Evolutionary conservation across 495 filamentous ascomycete genomes (phyloP).

Genomic region (Hypoxylon intermedium): DNA sequence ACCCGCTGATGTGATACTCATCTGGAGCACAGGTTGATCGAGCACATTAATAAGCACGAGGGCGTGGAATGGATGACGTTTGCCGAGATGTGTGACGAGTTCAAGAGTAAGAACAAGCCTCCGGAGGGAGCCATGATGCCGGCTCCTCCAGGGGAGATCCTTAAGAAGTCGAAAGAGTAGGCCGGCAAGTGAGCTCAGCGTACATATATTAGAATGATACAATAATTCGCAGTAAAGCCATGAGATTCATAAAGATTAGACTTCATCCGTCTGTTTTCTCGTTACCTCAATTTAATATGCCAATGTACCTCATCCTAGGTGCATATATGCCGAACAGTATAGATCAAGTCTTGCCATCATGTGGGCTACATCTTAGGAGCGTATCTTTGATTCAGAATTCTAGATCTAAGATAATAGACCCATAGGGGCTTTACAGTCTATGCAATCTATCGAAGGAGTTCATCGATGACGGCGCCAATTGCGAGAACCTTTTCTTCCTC

Average conservation of each 20-base stretch:
- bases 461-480: slow-evolving; percentile 72
- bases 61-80: slow-evolving; percentile 79
- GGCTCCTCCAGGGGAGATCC: slow-evolving; percentile 62
- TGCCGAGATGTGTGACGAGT: slow-evolving; percentile 66
- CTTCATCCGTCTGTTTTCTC: too few relatives aligned
- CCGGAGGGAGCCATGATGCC: slow-evolving; percentile 72
- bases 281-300: too few relatives aligned
- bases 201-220: too few relatives aligned
- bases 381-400: too few relatives aligned
- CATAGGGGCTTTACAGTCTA: not conserved
- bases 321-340: too few relatives aligned
- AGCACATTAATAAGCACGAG: slow-evolving; percentile 75
- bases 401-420: too few relatives aligned
- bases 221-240: too few relatives aligned
- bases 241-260: too few relatives aligned
- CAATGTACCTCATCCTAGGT: too few relatives aligned
- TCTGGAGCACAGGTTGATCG: slow-evolving; percentile 56
- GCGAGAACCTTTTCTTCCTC: slow-evolving; percentile 84
- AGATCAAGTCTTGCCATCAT: too few relatives aligned
- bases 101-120: slow-evolving; percentile 70
- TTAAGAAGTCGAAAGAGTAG: slow-evolving; percentile 51
- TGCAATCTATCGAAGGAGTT: slow-evolving; percentile 49
- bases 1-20: not conserved
- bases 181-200: not conserved
- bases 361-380: too few relatives aligned